Evolutionary conservation across 345 rosid species (phyloP).

Genomic region (Chamaenerion angustifolium): DNA sequence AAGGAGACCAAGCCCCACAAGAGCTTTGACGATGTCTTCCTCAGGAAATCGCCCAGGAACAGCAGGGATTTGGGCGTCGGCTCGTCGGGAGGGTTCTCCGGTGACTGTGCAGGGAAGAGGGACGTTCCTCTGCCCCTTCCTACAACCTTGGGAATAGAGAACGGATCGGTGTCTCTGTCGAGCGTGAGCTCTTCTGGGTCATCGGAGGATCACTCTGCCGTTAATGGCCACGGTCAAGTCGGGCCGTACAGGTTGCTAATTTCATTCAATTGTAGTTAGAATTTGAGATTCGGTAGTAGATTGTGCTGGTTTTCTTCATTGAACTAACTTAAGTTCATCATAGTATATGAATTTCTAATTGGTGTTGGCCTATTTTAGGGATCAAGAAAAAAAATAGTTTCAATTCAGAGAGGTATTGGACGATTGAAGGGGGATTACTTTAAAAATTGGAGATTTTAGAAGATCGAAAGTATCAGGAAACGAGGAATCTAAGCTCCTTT

Average conservation of each 20-base stretch:
- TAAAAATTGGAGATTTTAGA: too few relatives aligned
- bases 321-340: too few relatives aligned
- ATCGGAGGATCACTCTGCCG: constrained; percentile 45
- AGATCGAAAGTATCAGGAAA: too few relatives aligned
- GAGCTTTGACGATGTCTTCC: constrained; percentile 20
- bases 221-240: constrained; percentile 27
- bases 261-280: not conserved
- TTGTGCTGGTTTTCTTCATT: not conserved
- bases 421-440: too few relatives aligned
- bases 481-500: too few relatives aligned
- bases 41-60: constrained; percentile 34
- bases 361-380: too few relatives aligned
- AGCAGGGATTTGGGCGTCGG: constrained; percentile 32
- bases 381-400: too few relatives aligned
- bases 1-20: constrained; percentile 13
- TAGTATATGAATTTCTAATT: too few relatives aligned
- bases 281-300: not conserved
- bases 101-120: constrained; percentile 43
- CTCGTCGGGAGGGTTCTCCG: constrained; percentile 46
- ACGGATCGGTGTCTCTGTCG: constrained; percentile 29
- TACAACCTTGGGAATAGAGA: constrained; percentile 32
- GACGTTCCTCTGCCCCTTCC: constrained; percentile 55
- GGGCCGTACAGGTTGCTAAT: constrained; percentile 34
- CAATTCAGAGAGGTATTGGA: too few relatives aligned
- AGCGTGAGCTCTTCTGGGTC: constrained; percentile 87